Conservation (phyloP, 2,329 filamentous ascomycete species). For the Penicillium sp. region DNA sequence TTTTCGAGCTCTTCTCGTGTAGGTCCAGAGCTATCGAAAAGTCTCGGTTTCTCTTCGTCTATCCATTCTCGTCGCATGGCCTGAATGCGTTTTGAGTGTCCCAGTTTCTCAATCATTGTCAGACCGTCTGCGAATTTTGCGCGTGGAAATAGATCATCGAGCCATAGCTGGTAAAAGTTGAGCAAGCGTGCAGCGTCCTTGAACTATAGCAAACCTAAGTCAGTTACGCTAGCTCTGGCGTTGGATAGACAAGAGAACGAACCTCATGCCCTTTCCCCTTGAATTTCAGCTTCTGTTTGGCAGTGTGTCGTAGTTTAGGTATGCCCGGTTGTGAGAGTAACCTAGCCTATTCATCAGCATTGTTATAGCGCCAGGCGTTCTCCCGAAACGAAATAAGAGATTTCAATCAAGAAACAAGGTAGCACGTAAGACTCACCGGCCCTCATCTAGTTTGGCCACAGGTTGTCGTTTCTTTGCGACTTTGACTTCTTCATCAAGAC, state of each 20-base stretch:
- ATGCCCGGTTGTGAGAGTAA: conserved; percentile 83
- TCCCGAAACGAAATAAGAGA: neutral
- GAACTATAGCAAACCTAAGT: conserved; percentile 57
- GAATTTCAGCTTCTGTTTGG: conserved; percentile 69
- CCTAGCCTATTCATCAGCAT: conserved; percentile 45
- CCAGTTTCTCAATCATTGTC: conserved; percentile 86
- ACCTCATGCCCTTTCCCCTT: conserved; percentile 96
- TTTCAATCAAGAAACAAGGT: neutral
- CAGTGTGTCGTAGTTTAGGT: conserved; percentile 71
- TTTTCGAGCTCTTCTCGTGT: conserved; percentile 3
- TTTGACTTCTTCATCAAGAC: conserved; percentile 83
- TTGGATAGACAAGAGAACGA: neutral
- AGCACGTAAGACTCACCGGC: conserved; percentile 52
- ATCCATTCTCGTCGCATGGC: conserved; percentile 80
- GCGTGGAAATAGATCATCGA: conserved; percentile 92
- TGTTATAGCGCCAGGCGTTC: neutral
- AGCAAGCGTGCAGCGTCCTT: conserved; percentile 78
- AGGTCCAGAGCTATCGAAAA: conserved; percentile 1
- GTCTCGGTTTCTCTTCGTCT: conserved; percentile 58
- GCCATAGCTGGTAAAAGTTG: conserved; percentile 92
- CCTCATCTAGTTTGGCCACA: conserved; percentile 82
- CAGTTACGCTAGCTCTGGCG: conserved; percentile 3
- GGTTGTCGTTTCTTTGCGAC: conserved; percentile 75
- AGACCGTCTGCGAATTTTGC: conserved; percentile 90
- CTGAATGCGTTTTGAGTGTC: conserved; percentile 77